Conservation (phyloP, 2,329 filamentous ascomycete species). For the Ascomycota sp. region DNA sequence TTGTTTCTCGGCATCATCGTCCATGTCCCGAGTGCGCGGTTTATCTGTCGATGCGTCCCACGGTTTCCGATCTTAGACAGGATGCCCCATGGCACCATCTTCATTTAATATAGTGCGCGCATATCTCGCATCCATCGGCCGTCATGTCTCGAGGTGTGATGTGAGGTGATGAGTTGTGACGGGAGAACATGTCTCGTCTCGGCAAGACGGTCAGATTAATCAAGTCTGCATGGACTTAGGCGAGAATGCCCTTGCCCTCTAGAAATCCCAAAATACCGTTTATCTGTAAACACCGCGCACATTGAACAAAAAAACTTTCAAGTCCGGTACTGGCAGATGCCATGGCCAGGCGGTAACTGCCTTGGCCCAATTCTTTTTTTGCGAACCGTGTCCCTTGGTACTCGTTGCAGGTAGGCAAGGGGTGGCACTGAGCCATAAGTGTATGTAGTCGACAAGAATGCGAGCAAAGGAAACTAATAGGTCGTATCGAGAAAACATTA, state of each 20-base stretch:
- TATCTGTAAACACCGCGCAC: conserved; percentile 14
- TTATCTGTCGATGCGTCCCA: conserved; percentile 1
- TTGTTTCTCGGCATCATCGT: neutral
- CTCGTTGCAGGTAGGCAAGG: conserved; percentile 19
- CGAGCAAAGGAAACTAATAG: conserved; percentile 3
- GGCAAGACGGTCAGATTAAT: too few species aligned
- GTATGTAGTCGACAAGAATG: conserved; percentile 14
- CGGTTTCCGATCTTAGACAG: too few species aligned
- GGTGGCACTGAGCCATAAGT: conserved; percentile 16
- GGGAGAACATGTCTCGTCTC: conserved; percentile 2
- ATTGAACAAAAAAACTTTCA: too few species aligned
- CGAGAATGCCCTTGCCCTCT: too few species aligned
- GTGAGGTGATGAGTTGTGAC: conserved; percentile 4
- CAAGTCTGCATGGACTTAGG: too few species aligned
- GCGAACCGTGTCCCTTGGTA: conserved; percentile 5
- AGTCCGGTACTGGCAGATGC: neutral
- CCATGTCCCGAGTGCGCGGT: conserved; percentile 1
- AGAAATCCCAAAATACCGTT: conserved; percentile 9
- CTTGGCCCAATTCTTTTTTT: conserved; percentile 1
- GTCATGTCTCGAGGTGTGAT: conserved; percentile 3
- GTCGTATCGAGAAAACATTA: conserved; percentile 8
- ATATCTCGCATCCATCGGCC: neutral
- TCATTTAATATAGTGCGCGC: conserved; percentile 8
- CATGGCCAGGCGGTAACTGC: conserved; percentile 2
- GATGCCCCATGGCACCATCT: conserved; percentile 6